A percentile compares a stretch with the other conserved stretches of the same genome.
These are phyloP conservation scores for Sphagnum contortum DNA, from an alignment of 225 moss, liverwort and hornwort genomes.

Conservation along the genomic window DNA sequence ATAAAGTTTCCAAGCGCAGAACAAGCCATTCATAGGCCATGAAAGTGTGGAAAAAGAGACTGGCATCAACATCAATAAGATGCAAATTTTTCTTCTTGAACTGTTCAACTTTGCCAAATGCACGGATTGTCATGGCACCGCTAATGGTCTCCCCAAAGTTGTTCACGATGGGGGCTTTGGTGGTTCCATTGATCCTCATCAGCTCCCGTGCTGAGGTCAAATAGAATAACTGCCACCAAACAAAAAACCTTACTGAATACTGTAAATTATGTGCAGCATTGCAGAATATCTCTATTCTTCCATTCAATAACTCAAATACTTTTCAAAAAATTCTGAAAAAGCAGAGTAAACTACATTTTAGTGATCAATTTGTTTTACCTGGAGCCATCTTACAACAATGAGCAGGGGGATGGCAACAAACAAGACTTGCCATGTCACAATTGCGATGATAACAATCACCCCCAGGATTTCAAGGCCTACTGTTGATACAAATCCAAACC, in stretches of 20 bases:
- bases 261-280: too few relatives aligned
- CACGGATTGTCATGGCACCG: constrained; percentile 70
- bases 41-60: constrained; percentile 68
- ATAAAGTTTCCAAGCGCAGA: constrained; percentile 59
- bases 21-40: constrained; percentile 75
- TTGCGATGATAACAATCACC: constrained; percentile 39
- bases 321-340: neutral
- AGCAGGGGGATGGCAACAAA: constrained; percentile 41
- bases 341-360: too few relatives aligned
- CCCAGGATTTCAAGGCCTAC: constrained; percentile 30
- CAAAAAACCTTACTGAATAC: neutral
- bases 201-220: constrained; percentile 63
- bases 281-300: too few relatives aligned
- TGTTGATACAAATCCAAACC: constrained; percentile 34
- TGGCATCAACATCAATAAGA: constrained; percentile 51
- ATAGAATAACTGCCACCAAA: constrained; percentile 49
- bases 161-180: constrained; percentile 81
- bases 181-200: constrained; percentile 77
- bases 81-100: constrained; percentile 49
- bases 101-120: constrained; percentile 41
- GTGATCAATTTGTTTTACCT: constrained; percentile 22
- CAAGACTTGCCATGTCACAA: constrained; percentile 52
- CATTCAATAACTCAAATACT: neutral
- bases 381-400: constrained; percentile 46
- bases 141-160: constrained; percentile 72